phyloP scores from a whole-genome alignment of 164 flowering plant genomes.

The Chloranthus sessilifolius region DNA sequence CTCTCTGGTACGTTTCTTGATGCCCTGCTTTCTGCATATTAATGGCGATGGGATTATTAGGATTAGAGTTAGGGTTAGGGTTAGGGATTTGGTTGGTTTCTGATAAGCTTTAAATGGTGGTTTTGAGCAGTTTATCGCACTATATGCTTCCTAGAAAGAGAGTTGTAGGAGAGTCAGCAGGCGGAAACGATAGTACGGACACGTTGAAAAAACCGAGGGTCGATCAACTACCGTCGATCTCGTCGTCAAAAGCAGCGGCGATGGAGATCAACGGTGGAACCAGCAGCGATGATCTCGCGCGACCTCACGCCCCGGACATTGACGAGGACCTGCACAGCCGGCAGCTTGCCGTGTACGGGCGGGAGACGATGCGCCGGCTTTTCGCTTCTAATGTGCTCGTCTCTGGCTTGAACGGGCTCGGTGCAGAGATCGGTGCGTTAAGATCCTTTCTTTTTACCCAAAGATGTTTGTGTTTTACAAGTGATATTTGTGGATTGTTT shows the following conservation, averaged over 20 bases:
- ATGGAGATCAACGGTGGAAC: conserved; percentile 9
- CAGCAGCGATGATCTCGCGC: conserved; percentile 9
- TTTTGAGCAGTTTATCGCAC: conserved; percentile 46
- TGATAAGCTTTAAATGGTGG: no score
- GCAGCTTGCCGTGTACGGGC: conserved; percentile 93
- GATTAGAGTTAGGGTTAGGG: conserved; percentile 21
- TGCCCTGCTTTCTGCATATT: no score
- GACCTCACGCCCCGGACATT: conserved; percentile 46
- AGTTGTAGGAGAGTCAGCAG: conserved; percentile 27
- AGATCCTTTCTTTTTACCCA: background rate
- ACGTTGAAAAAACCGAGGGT: conserved; percentile 35
- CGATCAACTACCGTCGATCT: conserved; percentile 20
- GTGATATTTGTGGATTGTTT: no score
- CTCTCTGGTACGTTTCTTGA: no score
- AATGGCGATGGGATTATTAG: no score
- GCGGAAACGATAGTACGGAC: conserved; percentile 18
- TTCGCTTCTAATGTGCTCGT: conserved; percentile 80
- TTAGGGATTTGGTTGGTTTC: conserved; percentile 24
- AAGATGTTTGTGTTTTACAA: no score
- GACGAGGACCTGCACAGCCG: conserved; percentile 97
- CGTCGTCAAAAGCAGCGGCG: conserved; percentile 3
- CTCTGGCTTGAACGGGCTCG: conserved; percentile 94
- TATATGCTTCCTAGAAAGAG: conserved; percentile 66
- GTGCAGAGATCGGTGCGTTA: conserved; percentile 81
- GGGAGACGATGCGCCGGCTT: conserved; percentile 89